Evolutionary conservation across 805 yeast genomes (phyloP).

Genomic region (Aciculoconidium aculeatum): DNA sequence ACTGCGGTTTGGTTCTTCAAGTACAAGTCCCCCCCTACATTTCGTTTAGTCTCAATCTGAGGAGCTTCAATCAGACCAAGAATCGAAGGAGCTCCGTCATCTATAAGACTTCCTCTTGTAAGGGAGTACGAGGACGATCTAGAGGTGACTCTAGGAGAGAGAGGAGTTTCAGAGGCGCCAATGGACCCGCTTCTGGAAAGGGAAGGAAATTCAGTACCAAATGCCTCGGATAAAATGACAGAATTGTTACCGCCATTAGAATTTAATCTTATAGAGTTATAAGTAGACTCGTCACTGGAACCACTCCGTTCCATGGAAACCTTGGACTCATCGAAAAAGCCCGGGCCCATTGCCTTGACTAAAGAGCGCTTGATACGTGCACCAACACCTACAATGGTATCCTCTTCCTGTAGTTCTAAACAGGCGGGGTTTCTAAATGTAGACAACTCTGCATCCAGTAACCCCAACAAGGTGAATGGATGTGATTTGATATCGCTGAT

Average conservation of each 20-base stretch:
- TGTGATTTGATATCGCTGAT: conserved; percentile 71
- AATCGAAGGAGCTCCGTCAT: conserved; percentile 9
- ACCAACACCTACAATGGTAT: conserved; percentile 81
- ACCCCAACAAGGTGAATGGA: conserved; percentile 50
- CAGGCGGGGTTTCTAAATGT: conserved; percentile 16
- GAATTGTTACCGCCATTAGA: conserved; percentile 17
- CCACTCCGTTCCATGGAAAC: conserved; percentile 22
- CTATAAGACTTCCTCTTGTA: conserved; percentile 15
- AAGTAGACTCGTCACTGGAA: conserved; percentile 26
- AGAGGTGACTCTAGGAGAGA: conserved; percentile 6
- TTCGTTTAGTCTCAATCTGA: conserved; percentile 39
- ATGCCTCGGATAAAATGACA: conserved; percentile 27
- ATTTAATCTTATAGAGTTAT: conserved; percentile 6
- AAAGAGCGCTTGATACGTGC: conserved; percentile 51
- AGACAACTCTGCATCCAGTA: too few relatives aligned
- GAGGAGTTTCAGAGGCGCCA: background rate
- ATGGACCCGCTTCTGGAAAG: conserved; percentile 1
- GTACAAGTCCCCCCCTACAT: conserved; percentile 41
- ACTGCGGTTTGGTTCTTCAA: conserved; percentile 36
- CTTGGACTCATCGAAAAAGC: conserved; percentile 19
- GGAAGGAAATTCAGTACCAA: conserved; percentile 1
- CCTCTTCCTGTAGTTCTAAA: conserved; percentile 22
- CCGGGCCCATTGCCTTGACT: conserved; percentile 34
- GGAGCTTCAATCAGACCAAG: conserved; percentile 29
- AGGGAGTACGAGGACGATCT: conserved; percentile 13